Base-by-base conservation (phyloP, 306 rosid genomes). In the Psophocarpus tetragonolobus region DNA sequence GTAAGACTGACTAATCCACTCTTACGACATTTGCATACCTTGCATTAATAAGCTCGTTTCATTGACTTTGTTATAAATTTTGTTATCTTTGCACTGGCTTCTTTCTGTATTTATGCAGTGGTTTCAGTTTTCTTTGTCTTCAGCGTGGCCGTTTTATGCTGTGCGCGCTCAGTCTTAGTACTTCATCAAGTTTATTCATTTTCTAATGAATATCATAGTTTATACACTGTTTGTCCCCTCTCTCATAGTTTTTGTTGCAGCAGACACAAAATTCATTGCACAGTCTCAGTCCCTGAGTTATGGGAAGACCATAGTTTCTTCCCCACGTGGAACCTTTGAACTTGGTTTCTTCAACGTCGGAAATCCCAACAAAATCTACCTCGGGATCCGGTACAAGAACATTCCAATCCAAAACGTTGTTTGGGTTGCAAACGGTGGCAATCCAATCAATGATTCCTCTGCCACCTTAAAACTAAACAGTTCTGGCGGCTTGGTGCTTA, bases 361-460 rank as follows among this genome's bases (percentile, higher is more conserved):
- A 4, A 53, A 39, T 1, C 44, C 78, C 36, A 18, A 35, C 5
- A 76, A 42, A 30, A 65, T 17, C 39, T 82, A 76, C 74, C 68
- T 76, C 1, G 79, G 85, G 11, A 82, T 76, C 10, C 56, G 78
- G 74, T 82, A 82, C 82, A 82, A 82, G 69, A 23, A 77, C 1
- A 41, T 63, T 4, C 65, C 82, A 20, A 0, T n/a, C 13, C 4
- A 8, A 0, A 63, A 18, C 3, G 53, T 82, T 29, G 75, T 82
- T 71, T 77, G 85, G 85, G 71, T 82, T 29, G 85, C 82, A 4
- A 82, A 82, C 32, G 13, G 75, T 8, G 38, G 0, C 47, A 51
- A 8, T 20, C 69, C 79, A 17, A 71, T 77, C 75, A 70, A 76
- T 23, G 57, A 17, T 45, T 54, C 69, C 12, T 74, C 45, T 1